Percentiles rank a stretch among this genome's conserved stretches.
These are phyloP conservation scores for Cucurbita maxima DNA, from an alignment of 306 rosid genomes.

Conservation along the genomic window DNA sequence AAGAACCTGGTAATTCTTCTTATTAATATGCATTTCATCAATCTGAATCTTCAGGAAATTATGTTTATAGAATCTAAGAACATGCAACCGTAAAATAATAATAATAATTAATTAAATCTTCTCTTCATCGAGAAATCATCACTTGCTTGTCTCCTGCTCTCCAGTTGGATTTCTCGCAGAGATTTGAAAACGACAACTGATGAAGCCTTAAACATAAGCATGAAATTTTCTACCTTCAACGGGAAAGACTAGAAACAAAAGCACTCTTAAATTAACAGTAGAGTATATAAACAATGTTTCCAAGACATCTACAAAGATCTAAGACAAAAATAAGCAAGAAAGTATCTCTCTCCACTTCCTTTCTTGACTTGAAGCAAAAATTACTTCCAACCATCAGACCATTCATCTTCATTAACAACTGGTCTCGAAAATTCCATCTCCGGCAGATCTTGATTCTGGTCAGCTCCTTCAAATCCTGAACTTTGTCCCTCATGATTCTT, in stretches of 20 bases:
- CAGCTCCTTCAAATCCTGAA: conserved; percentile 3
- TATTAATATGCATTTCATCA: not conserved
- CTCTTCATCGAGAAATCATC: not conserved
- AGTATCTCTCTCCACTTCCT: not conserved
- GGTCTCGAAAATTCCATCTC: not conserved
- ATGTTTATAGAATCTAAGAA: not conserved
- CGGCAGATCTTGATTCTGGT: not conserved
- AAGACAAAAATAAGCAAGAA: not conserved
- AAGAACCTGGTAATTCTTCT: conserved; percentile 8
- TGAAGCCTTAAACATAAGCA: too few relatives aligned
- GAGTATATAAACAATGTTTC: not conserved
- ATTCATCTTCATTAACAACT: conserved; percentile 37
- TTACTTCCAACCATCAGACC: conserved; percentile 88
- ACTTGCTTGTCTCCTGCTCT: not conserved
- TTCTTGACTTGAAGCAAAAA: not conserved
- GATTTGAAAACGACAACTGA: not conserved
- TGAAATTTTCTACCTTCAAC: not conserved
- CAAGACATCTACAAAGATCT: not conserved
- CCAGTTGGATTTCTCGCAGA: not conserved
- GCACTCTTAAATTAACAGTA: not conserved
- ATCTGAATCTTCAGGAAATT: not conserved
- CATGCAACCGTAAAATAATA: not conserved
- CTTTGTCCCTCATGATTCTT: not conserved
- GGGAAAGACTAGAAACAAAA: not conserved
- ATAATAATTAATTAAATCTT: not conserved